Evolutionary conservation across 495 filamentous ascomycete genomes (phyloP), one percentile per base, ranked within the genome.

Genomic region (Penicillium pulvis): DNA sequence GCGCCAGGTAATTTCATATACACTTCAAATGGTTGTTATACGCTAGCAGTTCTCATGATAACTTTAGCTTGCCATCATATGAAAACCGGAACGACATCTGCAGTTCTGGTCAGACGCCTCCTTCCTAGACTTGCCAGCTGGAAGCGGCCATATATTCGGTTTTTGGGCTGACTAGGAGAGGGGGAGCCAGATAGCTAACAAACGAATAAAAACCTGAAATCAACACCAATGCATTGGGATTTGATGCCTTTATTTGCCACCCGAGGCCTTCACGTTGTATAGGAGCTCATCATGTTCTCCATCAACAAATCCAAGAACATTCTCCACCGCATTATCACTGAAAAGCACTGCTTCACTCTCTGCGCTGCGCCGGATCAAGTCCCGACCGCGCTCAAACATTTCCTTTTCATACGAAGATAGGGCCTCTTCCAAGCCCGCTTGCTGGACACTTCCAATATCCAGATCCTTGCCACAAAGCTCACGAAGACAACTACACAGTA

Each of bases 401-500:
- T 28, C 47, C 23, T 31, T 51, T 5, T 51, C 47, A 51, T 51
- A 51, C 12, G 14, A 51, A 1, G 28, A 26, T 12, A 51, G n/a
- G 0, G 47, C 26, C 16, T 28, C 23, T 31, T 51, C 47, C 26
- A 51, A 31, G 10, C 6, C 17, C 1, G 23, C 47, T 30, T 31
- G 12, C 6, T 11, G 7, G 6, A 33, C 16, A 17, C 23, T 51
- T 26, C 12, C 47, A 43, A 43, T 17, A 43, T 43, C 14, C 41
- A 19, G 17, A 35, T 51, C 28, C 26, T 35, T 51, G 9, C 30
- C 30, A 17, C 26, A 28, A 10, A 35, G 11, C 23, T 56, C 76
- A 11, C 7, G 1, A 6, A 33, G 7, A 9, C 6, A 11, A 0
- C 8, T 33, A 11, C 6, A 33, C 16, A 87, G 71, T 17, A 77